Conservation (phyloP, 768 basidiomycete genomes). For the Suillus ampliporus region DNA sequence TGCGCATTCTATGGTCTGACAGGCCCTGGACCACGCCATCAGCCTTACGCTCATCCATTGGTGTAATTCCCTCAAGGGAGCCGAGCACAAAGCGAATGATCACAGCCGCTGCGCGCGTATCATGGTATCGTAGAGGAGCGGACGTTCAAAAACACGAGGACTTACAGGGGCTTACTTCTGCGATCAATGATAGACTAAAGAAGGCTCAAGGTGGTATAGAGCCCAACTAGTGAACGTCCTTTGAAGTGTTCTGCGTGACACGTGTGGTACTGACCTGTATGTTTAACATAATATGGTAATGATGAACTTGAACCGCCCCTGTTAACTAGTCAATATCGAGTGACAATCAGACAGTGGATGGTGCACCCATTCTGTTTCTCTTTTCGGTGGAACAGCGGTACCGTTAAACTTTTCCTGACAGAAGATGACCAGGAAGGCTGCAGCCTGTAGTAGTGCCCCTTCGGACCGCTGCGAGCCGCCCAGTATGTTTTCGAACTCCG, state of each 20-base stretch:
- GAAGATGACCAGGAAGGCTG: too few species aligned
- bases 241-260: too few species aligned
- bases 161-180: background rate
- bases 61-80: slow-evolving; percentile 8
- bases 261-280: too few species aligned
- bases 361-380: background rate
- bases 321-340: background rate
- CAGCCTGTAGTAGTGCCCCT: too few species aligned
- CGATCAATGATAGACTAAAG: background rate
- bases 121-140: too few species aligned
- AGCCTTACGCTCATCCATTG: background rate
- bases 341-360: background rate
- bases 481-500: slow-evolving; percentile 2
- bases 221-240: background rate
- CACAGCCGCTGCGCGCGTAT: too few species aligned
- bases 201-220: background rate
- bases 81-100: background rate
- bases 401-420: too few species aligned
- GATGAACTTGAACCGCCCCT: background rate
- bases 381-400: background rate
- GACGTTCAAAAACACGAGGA: too few species aligned
- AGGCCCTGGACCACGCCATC: background rate
- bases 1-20: background rate
- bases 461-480: background rate
- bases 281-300: too few species aligned